Base-by-base conservation (phyloP, 148 eudicot species). In the Euryodendron excelsum region DNA sequence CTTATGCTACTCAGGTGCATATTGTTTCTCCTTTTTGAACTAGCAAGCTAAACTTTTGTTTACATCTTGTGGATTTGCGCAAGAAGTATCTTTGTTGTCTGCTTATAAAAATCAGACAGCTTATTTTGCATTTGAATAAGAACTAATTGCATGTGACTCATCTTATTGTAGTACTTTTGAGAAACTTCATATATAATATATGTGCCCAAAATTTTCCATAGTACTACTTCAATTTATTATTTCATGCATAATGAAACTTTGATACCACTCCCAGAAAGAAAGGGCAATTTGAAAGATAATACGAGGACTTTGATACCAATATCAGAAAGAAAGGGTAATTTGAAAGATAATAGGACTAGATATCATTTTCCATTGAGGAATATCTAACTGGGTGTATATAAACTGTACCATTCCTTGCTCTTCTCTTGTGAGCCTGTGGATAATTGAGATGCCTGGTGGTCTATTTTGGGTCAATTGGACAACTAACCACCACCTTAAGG, bases 1-100 rank as follows among this genome's bases (percentile, higher is more conserved):
- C 82, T 56, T 80, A 80, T 45, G 82, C 82, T n/a, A 31, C 82
- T n/a, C 82, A 80, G 82, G 82, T 80, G 36, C 55, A 53, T 67
- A 73, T 56, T 50, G 28, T 9, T 52, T 74, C n/a, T 31, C 17
- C 67, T 59, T 56, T 36, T 76, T 62, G 4, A 60, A 72, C 28
- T 44, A 39, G 56, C 41, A 68, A 20, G 11, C 58, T 6, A 4
- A 39, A 37, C 27, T 27, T 47, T 64, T 48, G 12, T 20, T 62
- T 47, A 47, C 25, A 34, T 52, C 21, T 52, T 50, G 11, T 47
- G 59, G 31, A 77, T 23, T 64, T 31, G 12, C 33, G 3, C 47
- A 56, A n/a, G 18, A 10, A 33, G 44, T 18, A 30, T 3, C 21
- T 72, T 52, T 72, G 37, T 21, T 30, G 23, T 31, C 44, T 8